These are phyloP conservation scores for Sporothrix pseudoabietina DNA, from an alignment of 2,329 filamentous ascomycete genomes.

Conservation along the genomic window DNA sequence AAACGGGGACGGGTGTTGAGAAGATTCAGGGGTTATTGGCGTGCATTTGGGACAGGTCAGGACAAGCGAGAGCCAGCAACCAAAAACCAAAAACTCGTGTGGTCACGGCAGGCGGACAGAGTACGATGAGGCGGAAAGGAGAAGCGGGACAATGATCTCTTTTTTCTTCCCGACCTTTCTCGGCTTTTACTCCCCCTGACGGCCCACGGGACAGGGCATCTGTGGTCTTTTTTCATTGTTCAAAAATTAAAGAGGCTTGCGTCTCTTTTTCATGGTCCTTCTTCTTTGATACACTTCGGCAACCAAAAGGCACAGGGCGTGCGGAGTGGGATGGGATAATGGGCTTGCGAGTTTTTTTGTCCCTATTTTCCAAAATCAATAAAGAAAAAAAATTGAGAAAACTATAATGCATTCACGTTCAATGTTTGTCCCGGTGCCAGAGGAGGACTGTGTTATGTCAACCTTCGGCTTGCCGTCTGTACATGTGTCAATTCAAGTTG, in stretches of 20 bases:
- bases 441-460: neutral
- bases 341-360: conserved; percentile 26
- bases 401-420: neutral
- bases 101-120: neutral
- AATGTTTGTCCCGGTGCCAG: neutral
- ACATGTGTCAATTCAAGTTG: neutral
- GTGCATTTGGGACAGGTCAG: conserved; percentile 27
- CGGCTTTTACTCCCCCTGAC: neutral
- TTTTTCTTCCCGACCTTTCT: neutral
- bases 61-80: conserved; percentile 24
- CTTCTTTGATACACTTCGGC: conserved; percentile 23
- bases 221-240: conserved; percentile 25
- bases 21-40: conserved; percentile 25
- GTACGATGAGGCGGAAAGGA: neutral
- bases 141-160: neutral
- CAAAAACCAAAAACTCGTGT: conserved; percentile 13
- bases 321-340: conserved; percentile 25
- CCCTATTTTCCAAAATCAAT: conserved; percentile 22
- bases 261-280: conserved; percentile 24
- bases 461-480: neutral
- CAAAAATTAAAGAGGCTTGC: conserved; percentile 11
- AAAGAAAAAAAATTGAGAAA: conserved; percentile 26
- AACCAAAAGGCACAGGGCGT: conserved; percentile 23
- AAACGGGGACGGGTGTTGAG: conserved; percentile 1
- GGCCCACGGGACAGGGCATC: conserved; percentile 20